Evolutionary conservation across 2,329 filamentous ascomycete genomes (phyloP).

Genomic region (Beauveria sp.): DNA sequence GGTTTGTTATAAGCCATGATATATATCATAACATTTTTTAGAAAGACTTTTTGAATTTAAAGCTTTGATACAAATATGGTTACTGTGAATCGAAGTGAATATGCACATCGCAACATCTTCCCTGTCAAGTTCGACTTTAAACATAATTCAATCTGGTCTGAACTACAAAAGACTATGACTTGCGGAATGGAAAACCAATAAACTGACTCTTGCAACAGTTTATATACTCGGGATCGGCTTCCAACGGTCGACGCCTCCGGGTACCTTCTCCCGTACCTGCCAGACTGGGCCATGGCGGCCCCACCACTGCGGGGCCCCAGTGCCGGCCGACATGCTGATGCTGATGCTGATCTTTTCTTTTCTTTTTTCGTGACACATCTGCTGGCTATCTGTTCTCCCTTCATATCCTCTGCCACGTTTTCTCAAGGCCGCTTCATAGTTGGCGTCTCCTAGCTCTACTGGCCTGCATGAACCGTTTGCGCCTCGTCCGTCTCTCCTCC

Average conservation of each 20-base stretch:
- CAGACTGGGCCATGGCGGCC: background rate
- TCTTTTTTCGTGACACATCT: background rate
- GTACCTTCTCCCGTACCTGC: conserved; percentile 2
- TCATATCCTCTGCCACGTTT: background rate
- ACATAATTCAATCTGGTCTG: too few species aligned
- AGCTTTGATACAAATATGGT: too few species aligned
- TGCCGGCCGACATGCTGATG: background rate
- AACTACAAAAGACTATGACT: too few species aligned
- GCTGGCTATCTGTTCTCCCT: background rate
- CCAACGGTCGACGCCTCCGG: background rate
- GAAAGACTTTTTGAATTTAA: too few species aligned
- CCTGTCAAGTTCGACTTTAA: too few species aligned
- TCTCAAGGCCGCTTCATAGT: background rate
- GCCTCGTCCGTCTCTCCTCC: background rate
- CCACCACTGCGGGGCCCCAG: background rate
- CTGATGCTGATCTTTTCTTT: background rate
- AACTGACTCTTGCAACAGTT: too few species aligned
- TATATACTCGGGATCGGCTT: background rate
- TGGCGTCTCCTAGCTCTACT: background rate
- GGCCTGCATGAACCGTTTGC: conserved; percentile 1
- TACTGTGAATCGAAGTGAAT: too few species aligned
- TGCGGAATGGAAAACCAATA: too few species aligned
- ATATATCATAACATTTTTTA: background rate
- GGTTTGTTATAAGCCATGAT: background rate
- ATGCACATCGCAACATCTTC: too few species aligned